Conservation (phyloP, 768 basidiomycete genomes). For the Atractiella rhizophila region DNA sequence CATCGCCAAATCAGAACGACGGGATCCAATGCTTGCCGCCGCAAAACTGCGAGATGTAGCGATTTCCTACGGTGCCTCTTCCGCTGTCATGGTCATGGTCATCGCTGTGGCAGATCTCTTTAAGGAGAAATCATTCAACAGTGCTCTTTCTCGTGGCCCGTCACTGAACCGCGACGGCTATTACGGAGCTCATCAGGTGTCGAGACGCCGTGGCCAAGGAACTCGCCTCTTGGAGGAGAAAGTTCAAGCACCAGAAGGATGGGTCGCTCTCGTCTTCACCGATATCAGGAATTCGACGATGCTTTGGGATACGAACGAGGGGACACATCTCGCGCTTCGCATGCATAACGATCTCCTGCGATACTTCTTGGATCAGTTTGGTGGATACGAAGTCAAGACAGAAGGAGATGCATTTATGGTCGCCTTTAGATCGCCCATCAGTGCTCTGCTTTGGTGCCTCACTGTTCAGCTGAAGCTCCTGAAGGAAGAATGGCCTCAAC, state of each 20-base stretch:
- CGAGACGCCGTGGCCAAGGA: neutral
- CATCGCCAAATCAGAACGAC: slow-evolving; percentile 50
- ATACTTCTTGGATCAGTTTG: slow-evolving; percentile 59
- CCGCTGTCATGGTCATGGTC: slow-evolving; percentile 95
- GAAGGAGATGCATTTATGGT: slow-evolving; percentile 99
- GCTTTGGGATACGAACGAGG: slow-evolving; percentile 82
- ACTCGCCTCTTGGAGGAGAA: slow-evolving; percentile 45
- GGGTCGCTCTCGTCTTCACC: slow-evolving; percentile 82
- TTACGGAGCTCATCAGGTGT: neutral
- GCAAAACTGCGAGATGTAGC: slow-evolving; percentile 92
- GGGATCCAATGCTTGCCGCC: slow-evolving; percentile 65
- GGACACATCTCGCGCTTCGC: slow-evolving; percentile 81
- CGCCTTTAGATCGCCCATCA: slow-evolving; percentile 66
- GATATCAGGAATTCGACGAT: slow-evolving; percentile 93
- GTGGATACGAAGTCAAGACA: slow-evolving; percentile 96
- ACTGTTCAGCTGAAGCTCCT: slow-evolving; percentile 62
- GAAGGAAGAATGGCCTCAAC: slow-evolving; percentile 64
- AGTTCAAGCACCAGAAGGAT: slow-evolving; percentile 58
- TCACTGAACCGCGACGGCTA: slow-evolving; percentile 17
- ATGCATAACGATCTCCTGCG: slow-evolving; percentile 70
- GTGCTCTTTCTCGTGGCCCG: slow-evolving; percentile 18
- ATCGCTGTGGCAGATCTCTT: slow-evolving; percentile 59
- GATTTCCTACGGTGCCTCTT: slow-evolving; percentile 81
- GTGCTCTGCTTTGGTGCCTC: slow-evolving; percentile 73
- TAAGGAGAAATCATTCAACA: slow-evolving; percentile 21